Evolutionary conservation across 2,329 filamentous ascomycete genomes (phyloP).

Genomic region (Botrytis fabae): DNA sequence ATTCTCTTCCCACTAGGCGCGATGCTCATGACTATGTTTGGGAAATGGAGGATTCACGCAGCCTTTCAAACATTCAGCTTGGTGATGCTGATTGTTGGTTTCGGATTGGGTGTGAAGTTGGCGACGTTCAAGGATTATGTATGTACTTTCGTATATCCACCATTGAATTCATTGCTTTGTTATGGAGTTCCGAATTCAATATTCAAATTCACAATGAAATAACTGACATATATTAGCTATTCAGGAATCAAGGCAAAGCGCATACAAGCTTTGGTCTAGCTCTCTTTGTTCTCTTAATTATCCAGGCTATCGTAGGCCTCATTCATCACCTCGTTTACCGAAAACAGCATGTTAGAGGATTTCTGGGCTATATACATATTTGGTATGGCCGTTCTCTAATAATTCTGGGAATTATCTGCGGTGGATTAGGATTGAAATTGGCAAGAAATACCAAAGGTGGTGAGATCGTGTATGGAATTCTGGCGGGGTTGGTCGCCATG

Average conservation of each 20-base stretch:
- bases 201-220: background rate
- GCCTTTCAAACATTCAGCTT: conserved; percentile 56
- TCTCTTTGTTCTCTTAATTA: conserved; percentile 53
- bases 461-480: conserved; percentile 56
- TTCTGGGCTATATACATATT: conserved; percentile 58
- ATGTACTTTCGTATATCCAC: conserved; percentile 44
- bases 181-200: background rate
- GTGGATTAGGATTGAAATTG: conserved; percentile 59
- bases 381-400: conserved; percentile 63
- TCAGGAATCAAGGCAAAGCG: conserved; percentile 44
- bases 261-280: conserved; percentile 60
- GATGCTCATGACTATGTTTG: conserved; percentile 58
- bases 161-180: background rate
- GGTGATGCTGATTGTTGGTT: conserved; percentile 60
- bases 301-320: conserved; percentile 60
- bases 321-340: conserved; percentile 58
- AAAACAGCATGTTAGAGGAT: conserved; percentile 46
- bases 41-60: conserved; percentile 53
- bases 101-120: conserved; percentile 57
- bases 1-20: conserved; percentile 61
- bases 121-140: conserved; percentile 43
- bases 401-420: conserved; percentile 60
- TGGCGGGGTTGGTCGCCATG: conserved; percentile 51
- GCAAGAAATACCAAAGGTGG: conserved; percentile 45
- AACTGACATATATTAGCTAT: conserved; percentile 42